Percentiles rank a stretch among this genome's conserved stretches.
Conservation (phyloP, 1,284 basidiomycete genomes). For the Irpex sp. region DNA sequence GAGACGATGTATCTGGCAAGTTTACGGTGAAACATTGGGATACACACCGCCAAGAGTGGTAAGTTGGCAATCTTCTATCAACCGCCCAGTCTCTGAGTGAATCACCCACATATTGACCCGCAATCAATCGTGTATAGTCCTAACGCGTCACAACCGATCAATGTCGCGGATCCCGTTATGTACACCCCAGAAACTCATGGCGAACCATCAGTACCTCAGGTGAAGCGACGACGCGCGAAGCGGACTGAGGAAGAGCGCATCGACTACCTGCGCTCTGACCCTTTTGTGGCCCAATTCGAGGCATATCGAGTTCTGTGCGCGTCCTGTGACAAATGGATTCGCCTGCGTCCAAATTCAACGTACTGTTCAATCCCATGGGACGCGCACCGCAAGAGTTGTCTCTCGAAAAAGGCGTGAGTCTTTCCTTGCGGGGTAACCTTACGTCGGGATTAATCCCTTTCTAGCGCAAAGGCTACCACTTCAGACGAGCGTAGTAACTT, state of each 20-base stretch:
- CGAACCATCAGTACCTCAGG: conserved; percentile 22
- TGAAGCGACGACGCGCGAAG: conserved; percentile 63
- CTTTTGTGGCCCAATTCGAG: conserved; percentile 76
- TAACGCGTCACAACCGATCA: conserved; percentile 18
- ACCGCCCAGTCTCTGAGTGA: neutral
- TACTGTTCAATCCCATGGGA: conserved; percentile 86
- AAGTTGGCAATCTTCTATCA: conserved; percentile 18
- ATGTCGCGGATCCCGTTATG: conserved; percentile 14
- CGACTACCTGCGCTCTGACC: conserved; percentile 65
- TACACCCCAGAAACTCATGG: conserved; percentile 18
- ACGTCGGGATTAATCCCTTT: neutral
- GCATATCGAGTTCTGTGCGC: conserved; percentile 75
- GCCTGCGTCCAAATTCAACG: conserved; percentile 74
- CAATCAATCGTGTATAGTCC: conserved; percentile 16
- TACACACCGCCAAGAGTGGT: conserved; percentile 60
- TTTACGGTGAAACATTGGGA: conserved; percentile 72
- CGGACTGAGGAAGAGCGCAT: conserved; percentile 75
- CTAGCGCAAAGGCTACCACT: neutral
- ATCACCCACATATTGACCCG: neutral
- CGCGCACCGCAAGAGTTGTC: conserved; percentile 71
- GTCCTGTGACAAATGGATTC: conserved; percentile 78
- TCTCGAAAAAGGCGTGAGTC: conserved; percentile 66
- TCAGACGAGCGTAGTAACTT: conserved; percentile 51
- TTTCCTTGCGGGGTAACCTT: neutral
- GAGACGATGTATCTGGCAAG: conserved; percentile 53